Conservation (phyloP, 2,329 filamentous ascomycete genomes). For the Venturia pyrina region DNA sequence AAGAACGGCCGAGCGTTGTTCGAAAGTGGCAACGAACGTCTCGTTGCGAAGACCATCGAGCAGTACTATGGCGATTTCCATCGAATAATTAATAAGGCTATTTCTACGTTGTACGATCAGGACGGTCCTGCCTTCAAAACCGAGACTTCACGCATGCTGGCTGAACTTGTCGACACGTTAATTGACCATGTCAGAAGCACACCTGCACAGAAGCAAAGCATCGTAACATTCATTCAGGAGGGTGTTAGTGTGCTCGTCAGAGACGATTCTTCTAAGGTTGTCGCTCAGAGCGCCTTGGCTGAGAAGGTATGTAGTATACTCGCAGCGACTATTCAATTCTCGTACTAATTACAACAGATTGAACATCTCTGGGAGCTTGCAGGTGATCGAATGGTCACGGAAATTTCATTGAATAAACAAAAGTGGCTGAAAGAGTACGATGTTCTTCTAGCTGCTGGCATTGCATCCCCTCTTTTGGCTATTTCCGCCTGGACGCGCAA, state of each 20-base stretch:
- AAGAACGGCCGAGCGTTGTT: not conserved
- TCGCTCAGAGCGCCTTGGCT: not conserved
- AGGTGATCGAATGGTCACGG: not conserved
- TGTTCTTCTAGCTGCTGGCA: not conserved
- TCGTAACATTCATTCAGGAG: not conserved
- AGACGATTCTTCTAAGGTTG: not conserved
- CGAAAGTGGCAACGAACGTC: not conserved
- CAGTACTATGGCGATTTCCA: not conserved
- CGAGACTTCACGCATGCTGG: not conserved
- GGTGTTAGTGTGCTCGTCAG: not conserved
- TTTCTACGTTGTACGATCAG: not conserved
- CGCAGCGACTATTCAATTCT: not conserved
- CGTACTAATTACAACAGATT: not conserved
- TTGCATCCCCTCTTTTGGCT: not conserved
- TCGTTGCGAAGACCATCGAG: not conserved
- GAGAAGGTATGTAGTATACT: slow-evolving; percentile 1
- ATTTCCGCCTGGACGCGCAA: not conserved
- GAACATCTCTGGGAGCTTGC: not conserved
- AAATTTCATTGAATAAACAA: not conserved
- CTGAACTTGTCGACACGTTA: not conserved
- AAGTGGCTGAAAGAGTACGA: slow-evolving; percentile 2
- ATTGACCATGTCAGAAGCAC: not conserved
- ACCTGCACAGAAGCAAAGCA: not conserved
- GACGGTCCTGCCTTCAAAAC: not conserved
- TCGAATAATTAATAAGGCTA: not conserved